Base-by-base conservation (phyloP, 1,284 basidiomycete genomes). In the Chalciporus sp. region DNA sequence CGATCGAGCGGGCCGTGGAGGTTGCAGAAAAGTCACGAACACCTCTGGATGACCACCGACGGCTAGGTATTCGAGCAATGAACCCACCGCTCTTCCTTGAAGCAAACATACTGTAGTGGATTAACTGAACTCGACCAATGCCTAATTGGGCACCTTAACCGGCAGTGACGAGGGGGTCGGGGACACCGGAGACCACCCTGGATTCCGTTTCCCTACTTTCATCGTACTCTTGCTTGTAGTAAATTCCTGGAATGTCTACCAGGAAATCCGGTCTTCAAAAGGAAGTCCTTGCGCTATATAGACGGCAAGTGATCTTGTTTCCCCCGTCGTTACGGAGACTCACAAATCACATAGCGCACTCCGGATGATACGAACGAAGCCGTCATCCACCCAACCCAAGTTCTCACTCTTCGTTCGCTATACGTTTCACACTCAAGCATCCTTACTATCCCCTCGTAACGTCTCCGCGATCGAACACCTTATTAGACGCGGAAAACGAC, bases 381-480 rank as follows among this genome's bases (percentile, higher is more conserved):
- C 89, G 8, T 65, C 69, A 1, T 56, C 69, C 7, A 73, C 80
- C 0, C 85, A 78, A 45, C 73, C 77, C 23, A 89, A 84, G 61
- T 92, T 91, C 71, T 73, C 74, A 19, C 76, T 88, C 42, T 82
- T 82, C 62, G 76, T 88, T 23, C 85, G 83, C 53, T 84, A 87
- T 67, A 79, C 76, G 16, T 92, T 92, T 70, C 85, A 75, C 63
- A 76, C 73, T 5, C 85, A 86, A 63, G 84, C 86, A 1, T 65
- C 74, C 3, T 74, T 73, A 1, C 74, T 89, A n/a, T 81, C 83
- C 6, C 75, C 84, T 4, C 80, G 86, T 31, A 80, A 89, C 55
- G 75, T 91, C 55, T 76, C 77, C 54, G 80, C 81, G 10, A 81
- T 92, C 42, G 90, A 92, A 62, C 85, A 91, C 68, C 73, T 91